These are phyloP conservation scores for Quercus bicolor DNA, from an alignment of 306 rosid species.

Conservation along the genomic window DNA sequence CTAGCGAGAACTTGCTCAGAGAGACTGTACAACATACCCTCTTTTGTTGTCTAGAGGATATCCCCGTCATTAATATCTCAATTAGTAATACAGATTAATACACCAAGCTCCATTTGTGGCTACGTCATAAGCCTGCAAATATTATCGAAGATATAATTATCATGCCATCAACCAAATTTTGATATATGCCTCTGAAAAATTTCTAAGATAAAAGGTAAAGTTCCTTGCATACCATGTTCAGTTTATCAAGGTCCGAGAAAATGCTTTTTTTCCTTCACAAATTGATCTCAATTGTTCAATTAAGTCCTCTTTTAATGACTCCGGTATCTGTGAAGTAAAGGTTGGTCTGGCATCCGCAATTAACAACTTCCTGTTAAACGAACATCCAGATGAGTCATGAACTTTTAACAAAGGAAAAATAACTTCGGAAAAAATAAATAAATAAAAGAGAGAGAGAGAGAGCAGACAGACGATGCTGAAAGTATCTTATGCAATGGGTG, in stretches of 20 bases:
- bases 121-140: constrained; percentile 44
- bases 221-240: constrained; percentile 28
- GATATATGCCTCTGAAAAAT: constrained; percentile 8
- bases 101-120: constrained; percentile 31
- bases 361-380: constrained; percentile 55
- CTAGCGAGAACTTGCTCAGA: constrained; percentile 31
- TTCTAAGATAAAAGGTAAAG: neutral
- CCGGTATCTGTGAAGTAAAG: constrained; percentile 58
- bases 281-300: constrained; percentile 50
- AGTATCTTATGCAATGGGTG: too few relatives aligned
- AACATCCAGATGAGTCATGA: constrained; percentile 13
- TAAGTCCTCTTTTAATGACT: constrained; percentile 58
- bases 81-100: constrained; percentile 40
- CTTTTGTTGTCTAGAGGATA: constrained; percentile 26
- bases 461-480: neutral
- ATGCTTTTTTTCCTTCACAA: constrained; percentile 48
- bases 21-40: constrained; percentile 35
- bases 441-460: neutral
- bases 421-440: neutral
- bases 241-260: constrained; percentile 30
- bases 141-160: constrained; percentile 9
- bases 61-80: constrained; percentile 24
- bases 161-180: constrained; percentile 11
- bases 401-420: constrained; percentile 15
- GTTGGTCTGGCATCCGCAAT: constrained; percentile 50